Percentiles rank a stretch among this genome's conserved stretches.
Evolutionary conservation across 768 basidiomycete genomes (phyloP).

Genomic region (Tephrocybe rancida): DNA sequence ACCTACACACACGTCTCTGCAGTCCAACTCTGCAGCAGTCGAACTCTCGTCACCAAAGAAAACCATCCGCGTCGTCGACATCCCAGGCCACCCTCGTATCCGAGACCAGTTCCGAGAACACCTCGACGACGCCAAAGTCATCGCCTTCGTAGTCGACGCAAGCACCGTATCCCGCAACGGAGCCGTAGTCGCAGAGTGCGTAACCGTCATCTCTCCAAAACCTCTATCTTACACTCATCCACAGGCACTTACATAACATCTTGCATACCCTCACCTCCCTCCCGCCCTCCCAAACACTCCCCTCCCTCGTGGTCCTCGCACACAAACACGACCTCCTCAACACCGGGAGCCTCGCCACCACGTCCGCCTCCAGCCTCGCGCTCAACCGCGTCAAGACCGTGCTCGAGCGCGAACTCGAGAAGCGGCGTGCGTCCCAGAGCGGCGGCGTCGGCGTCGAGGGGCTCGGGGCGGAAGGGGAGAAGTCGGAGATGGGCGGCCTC

Average conservation of each 20-base stretch:
- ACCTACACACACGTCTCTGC: constrained; percentile 77
- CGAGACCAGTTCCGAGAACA: constrained; percentile 73
- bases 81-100: constrained; percentile 87
- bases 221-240: constrained; percentile 4
- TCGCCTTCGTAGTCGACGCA: constrained; percentile 82
- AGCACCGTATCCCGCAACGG: constrained; percentile 79
- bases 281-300: constrained; percentile 67
- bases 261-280: constrained; percentile 71
- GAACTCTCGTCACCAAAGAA: constrained; percentile 43
- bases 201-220: constrained; percentile 16
- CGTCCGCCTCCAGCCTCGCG: constrained; percentile 48
- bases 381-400: constrained; percentile 73
- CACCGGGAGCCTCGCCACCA: constrained; percentile 35
- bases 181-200: constrained; percentile 78
- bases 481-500: constrained; percentile 70
- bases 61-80: constrained; percentile 61
- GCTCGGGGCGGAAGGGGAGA: constrained; percentile 69
- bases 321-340: constrained; percentile 80
- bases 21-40: constrained; percentile 61
- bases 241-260: constrained; percentile 73
- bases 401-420: constrained; percentile 85
- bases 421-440: constrained; percentile 63
- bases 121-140: constrained; percentile 58
- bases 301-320: constrained; percentile 67
- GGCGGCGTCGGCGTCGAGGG: constrained; percentile 74